Evolutionary conservation across 2,329 filamentous ascomycete species (phyloP), one percentile per base, ranked within the genome.

Genomic region (Ceratocystis destructans): DNA sequence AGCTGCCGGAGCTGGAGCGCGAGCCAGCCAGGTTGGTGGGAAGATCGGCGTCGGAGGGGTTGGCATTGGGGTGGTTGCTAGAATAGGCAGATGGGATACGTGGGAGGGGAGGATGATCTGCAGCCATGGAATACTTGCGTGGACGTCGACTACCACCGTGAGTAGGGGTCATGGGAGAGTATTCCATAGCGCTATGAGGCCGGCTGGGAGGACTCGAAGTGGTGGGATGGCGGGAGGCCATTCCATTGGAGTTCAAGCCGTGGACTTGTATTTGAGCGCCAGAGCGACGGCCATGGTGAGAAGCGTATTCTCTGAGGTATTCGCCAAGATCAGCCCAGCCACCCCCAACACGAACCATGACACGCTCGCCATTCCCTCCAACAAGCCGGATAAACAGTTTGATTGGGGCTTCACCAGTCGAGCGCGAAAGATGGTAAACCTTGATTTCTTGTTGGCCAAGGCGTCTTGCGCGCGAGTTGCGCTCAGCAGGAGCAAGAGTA

Each of bases 271-370:
- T 79, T 72, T 80, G 83, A 65, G 75, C 75, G 68, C 77, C 74
- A 64, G 82, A 82, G 53, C 83, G 85, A n/a, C 89, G 86, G 55
- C 89, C 89, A 73, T 99, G 94, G 73, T 99, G 94, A 68, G 86
- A 85, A 6, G 91, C 92, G 72, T 96, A 99, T 74, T 96, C 90
- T 71, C 91, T 88, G 53, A 99, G 80, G 73, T 96, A 99, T 75
- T 97, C 94, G 46, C 89, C 93, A 22, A 99, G 79, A 75, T 99
- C 94, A 15, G 92, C 91, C 94, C 94, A 99, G n/a, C 94, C 94
- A 68, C 94, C 94, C 12, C 94, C 94, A 12, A 99, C 93, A 45
- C 94, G 88, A 6, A 99, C 94, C 94, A 99, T 97, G 69, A 97
- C 91, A 64, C 94, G 86, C 75, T 97, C 91, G 17, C 89, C 90